phyloP scores from a whole-genome alignment of 495 filamentous ascomycete genomes.

The Penicillium cosmopolitanum region DNA sequence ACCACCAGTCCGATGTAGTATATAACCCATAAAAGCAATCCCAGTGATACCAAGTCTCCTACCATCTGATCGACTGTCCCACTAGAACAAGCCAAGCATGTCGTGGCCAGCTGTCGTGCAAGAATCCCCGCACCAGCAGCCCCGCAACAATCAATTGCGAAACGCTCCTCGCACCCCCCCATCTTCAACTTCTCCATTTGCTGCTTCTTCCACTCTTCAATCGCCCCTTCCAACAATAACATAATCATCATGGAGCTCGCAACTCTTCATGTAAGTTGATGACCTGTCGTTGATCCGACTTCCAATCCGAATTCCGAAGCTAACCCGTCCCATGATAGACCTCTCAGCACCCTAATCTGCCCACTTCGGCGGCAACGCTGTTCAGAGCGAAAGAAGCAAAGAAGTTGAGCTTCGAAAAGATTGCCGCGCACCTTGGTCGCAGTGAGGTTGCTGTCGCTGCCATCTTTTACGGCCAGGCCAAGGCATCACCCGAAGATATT shows the following conservation, averaged over 20 bases:
- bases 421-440: slow-evolving; percentile 75
- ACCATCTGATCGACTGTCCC: too few relatives aligned
- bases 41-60: too few relatives aligned
- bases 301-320: background rate
- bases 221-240: background rate
- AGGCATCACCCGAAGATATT: slow-evolving; percentile 78
- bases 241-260: slow-evolving; percentile 39
- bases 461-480: slow-evolving; percentile 92
- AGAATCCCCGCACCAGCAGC: background rate
- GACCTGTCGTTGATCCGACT: background rate
- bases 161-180: background rate
- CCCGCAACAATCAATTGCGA: background rate
- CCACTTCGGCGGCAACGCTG: slow-evolving; percentile 71
- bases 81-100: too few relatives aligned
- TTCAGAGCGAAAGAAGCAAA: slow-evolving; percentile 81
- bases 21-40: too few relatives aligned
- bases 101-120: background rate
- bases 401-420: slow-evolving; percentile 78
- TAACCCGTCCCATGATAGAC: slow-evolving; percentile 23
- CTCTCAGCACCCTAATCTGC: slow-evolving; percentile 58
- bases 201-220: background rate
- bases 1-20: too few relatives aligned
- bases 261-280: slow-evolving; percentile 42
- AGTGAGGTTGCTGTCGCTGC: slow-evolving; percentile 90
- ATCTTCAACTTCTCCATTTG: background rate